These are phyloP conservation scores for Nematodospora valgi DNA, from an alignment of 805 yeast species.

Conservation along the genomic window DNA sequence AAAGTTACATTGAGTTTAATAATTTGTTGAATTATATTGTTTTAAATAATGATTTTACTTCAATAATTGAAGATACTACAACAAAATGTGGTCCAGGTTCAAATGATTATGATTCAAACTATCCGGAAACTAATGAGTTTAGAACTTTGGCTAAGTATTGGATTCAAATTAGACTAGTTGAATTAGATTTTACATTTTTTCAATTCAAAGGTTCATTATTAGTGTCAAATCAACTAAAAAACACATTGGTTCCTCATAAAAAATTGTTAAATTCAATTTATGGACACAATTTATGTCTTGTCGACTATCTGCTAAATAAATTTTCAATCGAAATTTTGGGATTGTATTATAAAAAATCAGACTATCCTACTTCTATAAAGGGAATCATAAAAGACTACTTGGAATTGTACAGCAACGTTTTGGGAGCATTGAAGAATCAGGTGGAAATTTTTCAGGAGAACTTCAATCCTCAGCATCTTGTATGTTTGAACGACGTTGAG, in stretches of 20 bases:
- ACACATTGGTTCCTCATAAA: conserved; percentile 23
- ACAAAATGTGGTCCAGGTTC: conserved; percentile 5
- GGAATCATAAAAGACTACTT: conserved; percentile 17
- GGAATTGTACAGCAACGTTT: conserved; percentile 14
- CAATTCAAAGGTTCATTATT: conserved; percentile 26
- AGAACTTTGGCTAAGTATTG: conserved; percentile 19
- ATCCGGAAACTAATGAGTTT: conserved; percentile 13
- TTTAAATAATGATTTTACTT: conserved; percentile 16
- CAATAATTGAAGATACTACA: conserved; percentile 15
- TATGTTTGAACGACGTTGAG: conserved; percentile 2
- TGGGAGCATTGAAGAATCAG: conserved; percentile 8
- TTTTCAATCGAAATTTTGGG: conserved; percentile 15
- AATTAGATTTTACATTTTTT: conserved; percentile 23
- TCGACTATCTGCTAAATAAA: conserved; percentile 8
- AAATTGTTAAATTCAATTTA: conserved; percentile 15
- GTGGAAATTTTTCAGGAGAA: conserved; percentile 4
- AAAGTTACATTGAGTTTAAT: conserved; percentile 27
- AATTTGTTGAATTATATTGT: conserved; percentile 19
- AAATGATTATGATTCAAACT: conserved; percentile 1
- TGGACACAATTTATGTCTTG: conserved; percentile 12
- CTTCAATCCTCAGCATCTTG: neutral
- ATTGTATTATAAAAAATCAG: conserved; percentile 18
- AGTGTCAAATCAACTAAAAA: conserved; percentile 20
- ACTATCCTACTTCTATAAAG: conserved; percentile 7
- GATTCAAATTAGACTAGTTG: conserved; percentile 28